Evolutionary conservation across 441 rosid species (phyloP).

Genomic region (Iberis amara): DNA sequence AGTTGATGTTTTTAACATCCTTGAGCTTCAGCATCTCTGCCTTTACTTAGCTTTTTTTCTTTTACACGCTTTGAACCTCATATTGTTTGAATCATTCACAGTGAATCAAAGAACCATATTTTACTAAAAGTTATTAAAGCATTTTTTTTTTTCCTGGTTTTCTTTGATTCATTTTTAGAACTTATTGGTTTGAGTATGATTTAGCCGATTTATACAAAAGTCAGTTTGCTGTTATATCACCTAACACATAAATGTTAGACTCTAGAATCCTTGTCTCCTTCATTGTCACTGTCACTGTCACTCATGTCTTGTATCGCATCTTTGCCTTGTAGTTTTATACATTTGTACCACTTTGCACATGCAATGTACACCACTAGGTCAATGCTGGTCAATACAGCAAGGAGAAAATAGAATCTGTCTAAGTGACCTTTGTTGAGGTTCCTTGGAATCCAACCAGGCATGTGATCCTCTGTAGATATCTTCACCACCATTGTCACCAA

Average conservation of each 20-base stretch:
- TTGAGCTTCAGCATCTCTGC: slow-evolving; percentile 12
- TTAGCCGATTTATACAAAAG: slow-evolving; percentile 28
- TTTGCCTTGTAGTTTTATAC: slow-evolving; percentile 63
- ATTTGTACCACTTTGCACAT: slow-evolving; percentile 86
- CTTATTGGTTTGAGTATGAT: too few relatives aligned
- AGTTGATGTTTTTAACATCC: slow-evolving; percentile 34
- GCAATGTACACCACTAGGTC: slow-evolving; percentile 61
- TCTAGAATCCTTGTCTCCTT: slow-evolving; percentile 31
- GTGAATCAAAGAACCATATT: slow-evolving; percentile 18
- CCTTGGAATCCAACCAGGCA: slow-evolving; percentile 97
- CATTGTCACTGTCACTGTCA: slow-evolving; percentile 24
- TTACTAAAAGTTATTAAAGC: slow-evolving; percentile 18
- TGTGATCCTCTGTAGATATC: slow-evolving; percentile 71
- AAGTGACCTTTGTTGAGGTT: slow-evolving; percentile 93
- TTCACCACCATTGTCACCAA: slow-evolving; percentile 84
- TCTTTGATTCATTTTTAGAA: too few relatives aligned
- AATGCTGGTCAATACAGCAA: slow-evolving; percentile 62
- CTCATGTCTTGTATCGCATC: slow-evolving; percentile 27
- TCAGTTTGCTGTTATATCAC: slow-evolving; percentile 32
- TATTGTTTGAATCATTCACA: slow-evolving; percentile 16
- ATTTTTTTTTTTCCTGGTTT: slow-evolving; percentile 9
- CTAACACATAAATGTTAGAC: slow-evolving; percentile 29
- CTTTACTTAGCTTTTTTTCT: slow-evolving; percentile 4
- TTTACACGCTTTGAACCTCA: slow-evolving; percentile 17
- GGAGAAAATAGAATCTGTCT: slow-evolving; percentile 86